Base-by-base conservation (phyloP, 208 protist species). In the Endotrypanum monterogeii region DNA sequence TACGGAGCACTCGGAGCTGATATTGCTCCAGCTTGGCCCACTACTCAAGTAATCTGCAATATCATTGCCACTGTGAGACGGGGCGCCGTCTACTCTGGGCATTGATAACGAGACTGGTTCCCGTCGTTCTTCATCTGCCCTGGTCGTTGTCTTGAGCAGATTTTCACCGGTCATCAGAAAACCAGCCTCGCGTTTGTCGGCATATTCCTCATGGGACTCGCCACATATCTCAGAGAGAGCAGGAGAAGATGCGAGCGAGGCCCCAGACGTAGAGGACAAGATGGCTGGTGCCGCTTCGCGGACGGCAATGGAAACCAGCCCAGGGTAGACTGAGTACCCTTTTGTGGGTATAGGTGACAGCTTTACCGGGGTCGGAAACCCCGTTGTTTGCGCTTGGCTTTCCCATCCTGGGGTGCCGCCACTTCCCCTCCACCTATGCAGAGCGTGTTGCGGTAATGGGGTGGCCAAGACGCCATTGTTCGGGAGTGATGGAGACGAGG, bases 341-440 rank as follows among this genome's bases (percentile, higher is more conserved):
- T 91, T 91, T 1, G 73, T 88, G 3, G 86, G 86, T 28, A 91
- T 88, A 30, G 86, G 83, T 3, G 83, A 91, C 28, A 88, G 71
- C 57, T 88, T 88, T 61, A 91, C 83, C 0, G 86, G 86, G 8
- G 86, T 84, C 0, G 86, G 86, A 46, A 88, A 91, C 3, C 86
- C 83, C 6, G 83, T 88, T 68, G 84, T 80, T 39, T 68, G 63
- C 44, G 65, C 70, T 16, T 67, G 35, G 54, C 70, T 67, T 48
- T 76, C 76, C 70, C 76, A 81, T 37, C 73, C 66, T 5, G 72
- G 37, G 23, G 52, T 71, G 2, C 69, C 52, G 50, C 41, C 30
- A 28, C 1, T 3, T 71, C 74, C 35, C 48, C 79, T 16, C 62
- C 55, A 23, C 60, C 73, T 16, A 3, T 66, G 48, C 54, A 50